phyloP scores from a whole-genome alignment of 2,329 filamentous ascomycete species.

The Alternaria alternata region DNA sequence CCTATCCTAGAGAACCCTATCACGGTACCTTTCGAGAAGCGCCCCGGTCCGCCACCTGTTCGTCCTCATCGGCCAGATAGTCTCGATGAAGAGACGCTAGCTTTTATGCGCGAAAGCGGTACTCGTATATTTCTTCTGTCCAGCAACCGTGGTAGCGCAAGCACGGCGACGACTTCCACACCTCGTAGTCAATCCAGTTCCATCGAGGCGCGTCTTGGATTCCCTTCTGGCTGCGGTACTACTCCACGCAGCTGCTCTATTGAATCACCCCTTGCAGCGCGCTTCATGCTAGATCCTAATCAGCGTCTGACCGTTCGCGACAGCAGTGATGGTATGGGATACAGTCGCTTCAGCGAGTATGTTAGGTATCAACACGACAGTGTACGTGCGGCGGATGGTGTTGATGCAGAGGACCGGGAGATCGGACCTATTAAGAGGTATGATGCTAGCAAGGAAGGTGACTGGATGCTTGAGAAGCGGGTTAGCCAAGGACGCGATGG shows the following conservation, averaged over 20 bases:
- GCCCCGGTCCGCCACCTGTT: constrained; percentile 15
- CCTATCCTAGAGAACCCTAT: constrained; percentile 8
- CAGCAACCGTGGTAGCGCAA: constrained; percentile 16
- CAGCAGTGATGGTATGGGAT: constrained; percentile 16
- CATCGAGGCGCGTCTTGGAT: constrained; percentile 21
- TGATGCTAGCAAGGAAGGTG: constrained; percentile 12
- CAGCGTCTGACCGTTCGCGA: constrained; percentile 21
- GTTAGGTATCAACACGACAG: constrained; percentile 9
- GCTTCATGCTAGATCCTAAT: constrained; percentile 9
- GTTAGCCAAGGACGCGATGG: constrained; percentile 19
- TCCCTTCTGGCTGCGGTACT: constrained; percentile 19
- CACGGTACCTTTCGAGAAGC: constrained; percentile 25
- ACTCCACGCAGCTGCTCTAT: constrained; percentile 13
- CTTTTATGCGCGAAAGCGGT: constrained; percentile 23
- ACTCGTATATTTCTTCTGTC: constrained; percentile 23
- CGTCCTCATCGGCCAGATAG: constrained; percentile 28
- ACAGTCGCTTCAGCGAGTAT: constrained; percentile 26
- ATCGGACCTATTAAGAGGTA: constrained; percentile 28
- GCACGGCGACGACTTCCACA: constrained; percentile 15
- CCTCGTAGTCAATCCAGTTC: constrained; percentile 13
- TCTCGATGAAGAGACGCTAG: constrained; percentile 24
- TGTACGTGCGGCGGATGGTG: constrained; percentile 14
- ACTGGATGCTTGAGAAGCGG: constrained; percentile 30
- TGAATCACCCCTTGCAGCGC: constrained; percentile 21
- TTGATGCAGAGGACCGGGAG: constrained; percentile 18